Conservation (phyloP, 2,329 filamentous ascomycete species). For the Paecilomyces formosus region DNA sequence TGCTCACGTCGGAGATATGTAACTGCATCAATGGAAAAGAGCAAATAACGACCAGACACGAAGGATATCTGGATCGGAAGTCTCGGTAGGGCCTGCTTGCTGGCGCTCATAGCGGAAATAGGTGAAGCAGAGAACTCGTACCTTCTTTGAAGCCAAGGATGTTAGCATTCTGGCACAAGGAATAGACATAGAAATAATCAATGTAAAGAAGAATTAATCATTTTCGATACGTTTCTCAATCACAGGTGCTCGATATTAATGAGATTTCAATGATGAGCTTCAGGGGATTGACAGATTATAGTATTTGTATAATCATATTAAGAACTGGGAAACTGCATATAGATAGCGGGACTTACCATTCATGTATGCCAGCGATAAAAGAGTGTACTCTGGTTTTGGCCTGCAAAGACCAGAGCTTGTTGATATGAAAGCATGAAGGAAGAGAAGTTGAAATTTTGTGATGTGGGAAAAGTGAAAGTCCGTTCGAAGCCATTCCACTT, state of each 20-base stretch:
- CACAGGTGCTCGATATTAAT: conserved; percentile 28
- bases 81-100: conserved; percentile 28
- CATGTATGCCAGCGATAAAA: not conserved
- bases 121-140: not conserved
- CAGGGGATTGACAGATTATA: conserved; percentile 83
- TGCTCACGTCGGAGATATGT: conserved; percentile 70
- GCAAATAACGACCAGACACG: conserved; percentile 72
- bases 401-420: conserved; percentile 7
- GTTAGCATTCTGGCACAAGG: conserved; percentile 15
- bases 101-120: not conserved
- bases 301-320: conserved; percentile 58
- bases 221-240: conserved; percentile 39
- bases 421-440: not conserved
- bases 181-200: conserved; percentile 3
- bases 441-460: conserved; percentile 2
- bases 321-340: not conserved
- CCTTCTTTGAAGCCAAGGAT: not conserved
- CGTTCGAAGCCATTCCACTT: not conserved
- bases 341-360: conserved; percentile 1
- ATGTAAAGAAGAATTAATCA: conserved; percentile 17
- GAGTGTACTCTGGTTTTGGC: conserved; percentile 3
- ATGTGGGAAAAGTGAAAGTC: conserved; percentile 2
- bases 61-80: conserved; percentile 71
- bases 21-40: conserved; percentile 80
- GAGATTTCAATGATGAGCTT: conserved; percentile 40